Base-by-base conservation (phyloP, 2,329 filamentous ascomycete species). In the Fusarium redolens region DNA sequence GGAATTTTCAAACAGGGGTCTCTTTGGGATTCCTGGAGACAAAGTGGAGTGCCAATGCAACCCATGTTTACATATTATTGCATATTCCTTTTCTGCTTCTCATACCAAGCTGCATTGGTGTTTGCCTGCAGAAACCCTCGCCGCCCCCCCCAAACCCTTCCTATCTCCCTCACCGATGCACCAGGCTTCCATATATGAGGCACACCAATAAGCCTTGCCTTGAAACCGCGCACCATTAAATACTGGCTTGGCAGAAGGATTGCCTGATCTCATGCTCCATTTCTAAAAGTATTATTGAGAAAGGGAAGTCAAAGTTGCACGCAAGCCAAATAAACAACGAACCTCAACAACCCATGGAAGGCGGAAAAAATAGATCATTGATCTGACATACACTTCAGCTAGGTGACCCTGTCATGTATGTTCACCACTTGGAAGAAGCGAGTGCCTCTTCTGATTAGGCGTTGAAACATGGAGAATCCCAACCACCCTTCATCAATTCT, bases 41-140 rank as follows among this genome's bases (percentile, higher is more conserved):
- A 48, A 50, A 64, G 70, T 73, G 70, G 70, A 61, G 40, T 41
- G 43, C 20, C 28, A 45, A 25, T 58, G 61, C 37, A 48, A 60
- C 52, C 52, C 62, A 45, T 67, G 52, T 47, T 58, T 40, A 35
- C 38, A 51, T 66, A 40, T 60, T 67, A 67, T 66, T 67, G 62
- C 64, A 66, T 66, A 59, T 51, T 66, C 28, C 33, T 30, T 37
- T 69, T 65, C 63, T 45, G 59, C 51, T 58, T 61, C 57, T 62
- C 45, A 44, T 66, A 58, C 74, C 65, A 76, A 65, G 60, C 69
- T 75, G 38, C 50, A 67, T 77, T 74, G 65, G 71, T 73, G 63
- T 65, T 58, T 59, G 56, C 70, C 69, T 71, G 65, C 74, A 76
- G 74, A 68, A 69, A 61, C 50, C 40, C 43, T 55, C 31, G 45